These are phyloP conservation scores for Tricholoma sp. DNA, from an alignment of 768 basidiomycete species.

Conservation along the genomic window DNA sequence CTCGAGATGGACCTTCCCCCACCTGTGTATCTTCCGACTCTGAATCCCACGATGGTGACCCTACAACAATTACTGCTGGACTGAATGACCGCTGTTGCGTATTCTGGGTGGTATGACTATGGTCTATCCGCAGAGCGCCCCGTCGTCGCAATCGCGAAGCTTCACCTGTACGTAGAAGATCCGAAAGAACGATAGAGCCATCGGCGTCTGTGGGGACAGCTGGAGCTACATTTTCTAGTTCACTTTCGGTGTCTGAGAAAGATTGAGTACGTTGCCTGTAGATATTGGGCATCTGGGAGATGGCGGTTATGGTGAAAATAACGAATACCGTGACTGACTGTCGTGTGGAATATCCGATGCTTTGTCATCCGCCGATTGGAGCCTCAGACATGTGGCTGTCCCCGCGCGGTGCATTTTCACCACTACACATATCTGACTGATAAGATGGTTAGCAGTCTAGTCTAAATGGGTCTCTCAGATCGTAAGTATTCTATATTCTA, in stretches of 20 bases:
- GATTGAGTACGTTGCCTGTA: slow-evolving; percentile 3
- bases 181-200: slow-evolving; percentile 66
- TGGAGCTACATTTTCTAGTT: background rate
- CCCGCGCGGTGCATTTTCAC: no score
- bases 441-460: no score
- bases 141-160: slow-evolving; percentile 68
- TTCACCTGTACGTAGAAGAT: slow-evolving; percentile 70
- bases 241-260: slow-evolving; percentile 4
- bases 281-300: slow-evolving; percentile 7
- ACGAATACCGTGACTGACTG: background rate
- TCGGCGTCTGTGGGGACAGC: slow-evolving; percentile 40
- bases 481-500: no score
- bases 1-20: background rate
- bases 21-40: slow-evolving; percentile 11
- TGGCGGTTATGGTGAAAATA: background rate
- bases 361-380: background rate
- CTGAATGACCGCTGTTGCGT: slow-evolving; percentile 4
- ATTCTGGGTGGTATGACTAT: slow-evolving; percentile 10
- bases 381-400: no score
- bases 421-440: no score
- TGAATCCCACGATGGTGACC: slow-evolving; percentile 23
- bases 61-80: slow-evolving; percentile 11
- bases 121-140: slow-evolving; percentile 66
- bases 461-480: no score
- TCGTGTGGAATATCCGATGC: background rate